These are phyloP conservation scores for Megacollybia marginata DNA, from an alignment of 768 basidiomycete genomes.

Conservation along the genomic window DNA sequence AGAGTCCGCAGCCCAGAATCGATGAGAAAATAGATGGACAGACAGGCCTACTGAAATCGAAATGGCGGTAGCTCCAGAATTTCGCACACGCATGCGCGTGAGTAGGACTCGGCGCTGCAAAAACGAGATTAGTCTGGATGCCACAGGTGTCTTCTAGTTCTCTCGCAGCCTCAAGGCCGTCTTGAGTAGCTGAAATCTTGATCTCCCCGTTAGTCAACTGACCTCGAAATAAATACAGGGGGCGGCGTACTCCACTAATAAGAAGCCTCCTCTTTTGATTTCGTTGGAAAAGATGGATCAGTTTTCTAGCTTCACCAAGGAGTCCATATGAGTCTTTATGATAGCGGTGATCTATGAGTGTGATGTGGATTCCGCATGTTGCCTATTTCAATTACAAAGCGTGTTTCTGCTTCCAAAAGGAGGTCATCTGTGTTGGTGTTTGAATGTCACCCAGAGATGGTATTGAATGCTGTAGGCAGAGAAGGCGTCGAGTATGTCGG, in stretches of 20 bases:
- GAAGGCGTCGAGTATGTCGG: background rate
- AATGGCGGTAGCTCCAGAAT: slow-evolving; percentile 39
- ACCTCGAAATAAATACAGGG: background rate
- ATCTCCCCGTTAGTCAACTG: too few species aligned
- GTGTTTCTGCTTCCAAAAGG: slow-evolving; percentile 10
- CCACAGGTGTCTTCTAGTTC: slow-evolving; percentile 26
- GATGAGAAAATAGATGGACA: slow-evolving; percentile 19
- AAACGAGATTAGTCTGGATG: slow-evolving; percentile 43
- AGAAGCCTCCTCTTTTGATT: slow-evolving; percentile 35
- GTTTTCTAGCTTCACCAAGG: slow-evolving; percentile 31
- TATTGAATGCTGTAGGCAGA: slow-evolving; percentile 11
- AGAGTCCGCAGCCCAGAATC: slow-evolving; percentile 33
- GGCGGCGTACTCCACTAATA: slow-evolving; percentile 40
- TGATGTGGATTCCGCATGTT: slow-evolving; percentile 38
- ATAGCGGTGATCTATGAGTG: slow-evolving; percentile 45
- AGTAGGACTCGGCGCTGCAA: slow-evolving; percentile 40
- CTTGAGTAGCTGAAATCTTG: slow-evolving; percentile 53
- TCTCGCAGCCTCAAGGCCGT: slow-evolving; percentile 41
- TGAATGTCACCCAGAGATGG: slow-evolving; percentile 24
- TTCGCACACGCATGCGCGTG: slow-evolving; percentile 52
- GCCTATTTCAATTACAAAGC: slow-evolving; percentile 39
- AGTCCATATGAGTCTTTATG: slow-evolving; percentile 29
- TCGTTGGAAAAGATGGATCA: slow-evolving; percentile 33
- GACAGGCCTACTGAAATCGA: slow-evolving; percentile 35
- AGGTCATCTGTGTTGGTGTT: slow-evolving; percentile 9